Evolutionary conservation across 2,329 filamentous ascomycete genomes (phyloP).

Genomic region (Xylariaceae sp.): DNA sequence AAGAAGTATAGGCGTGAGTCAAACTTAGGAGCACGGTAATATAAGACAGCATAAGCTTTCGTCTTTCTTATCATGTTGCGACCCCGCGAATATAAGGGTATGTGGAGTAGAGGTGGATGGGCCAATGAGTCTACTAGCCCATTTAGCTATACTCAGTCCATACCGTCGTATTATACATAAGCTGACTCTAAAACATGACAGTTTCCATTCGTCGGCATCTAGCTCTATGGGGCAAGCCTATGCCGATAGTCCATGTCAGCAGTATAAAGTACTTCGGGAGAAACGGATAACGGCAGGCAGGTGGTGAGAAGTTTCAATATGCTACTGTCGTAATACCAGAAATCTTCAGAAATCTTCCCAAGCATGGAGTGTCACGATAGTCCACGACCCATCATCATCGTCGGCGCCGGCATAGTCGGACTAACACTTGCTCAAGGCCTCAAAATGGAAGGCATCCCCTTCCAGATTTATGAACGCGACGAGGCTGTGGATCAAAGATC

Average conservation of each 20-base stretch:
- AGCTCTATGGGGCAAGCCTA: neutral
- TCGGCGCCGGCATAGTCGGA: conserved; percentile 19
- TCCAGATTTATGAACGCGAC: conserved; percentile 18
- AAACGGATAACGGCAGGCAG: too few relatives aligned
- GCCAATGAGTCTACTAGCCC: too few relatives aligned
- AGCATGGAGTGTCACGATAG: neutral
- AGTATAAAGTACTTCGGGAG: too few relatives aligned
- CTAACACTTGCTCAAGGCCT: conserved; percentile 16
- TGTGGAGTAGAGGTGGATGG: neutral
- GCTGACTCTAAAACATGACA: neutral
- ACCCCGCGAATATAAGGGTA: too few relatives aligned
- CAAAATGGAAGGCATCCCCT: conserved; percentile 16
- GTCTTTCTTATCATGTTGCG: neutral
- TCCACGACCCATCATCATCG: neutral
- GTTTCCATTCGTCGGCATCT: neutral
- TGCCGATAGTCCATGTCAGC: too few relatives aligned
- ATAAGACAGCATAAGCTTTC: too few relatives aligned
- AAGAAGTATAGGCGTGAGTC: too few relatives aligned
- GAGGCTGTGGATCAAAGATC: neutral
- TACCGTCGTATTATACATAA: neutral
- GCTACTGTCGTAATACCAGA: neutral
- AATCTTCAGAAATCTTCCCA: neutral
- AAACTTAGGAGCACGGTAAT: too few relatives aligned
- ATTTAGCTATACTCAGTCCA: too few relatives aligned
- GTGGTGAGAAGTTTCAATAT: too few relatives aligned